phyloP scores from a whole-genome alignment of 352 stramenopile genomes.

The Salisapilia sapeloensis region DNA sequence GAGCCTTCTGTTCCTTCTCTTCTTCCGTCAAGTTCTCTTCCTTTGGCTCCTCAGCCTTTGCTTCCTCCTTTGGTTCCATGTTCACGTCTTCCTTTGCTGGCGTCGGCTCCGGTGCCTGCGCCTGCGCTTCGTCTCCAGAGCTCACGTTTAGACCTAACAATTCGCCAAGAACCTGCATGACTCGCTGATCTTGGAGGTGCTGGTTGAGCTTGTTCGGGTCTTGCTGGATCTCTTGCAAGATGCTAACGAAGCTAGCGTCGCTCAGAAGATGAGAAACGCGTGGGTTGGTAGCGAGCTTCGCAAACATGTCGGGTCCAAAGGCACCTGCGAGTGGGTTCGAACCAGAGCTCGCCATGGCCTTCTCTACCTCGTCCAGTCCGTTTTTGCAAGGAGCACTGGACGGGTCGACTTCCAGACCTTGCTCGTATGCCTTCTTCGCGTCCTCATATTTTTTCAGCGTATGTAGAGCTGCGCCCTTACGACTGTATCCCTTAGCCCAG shows the following conservation, averaged over 20 bases:
- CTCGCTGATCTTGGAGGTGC: conserved; percentile 63
- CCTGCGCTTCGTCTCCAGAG: too few relatives aligned
- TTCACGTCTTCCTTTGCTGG: conserved; percentile 19
- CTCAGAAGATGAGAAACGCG: conserved; percentile 77
- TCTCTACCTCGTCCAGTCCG: conserved; percentile 89
- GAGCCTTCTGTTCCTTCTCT: conserved; percentile 36
- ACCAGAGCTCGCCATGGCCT: conserved; percentile 50
- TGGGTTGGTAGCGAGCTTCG: conserved; percentile 82
- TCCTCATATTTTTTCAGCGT: conserved; percentile 79
- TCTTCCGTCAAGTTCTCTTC: conserved; percentile 80
- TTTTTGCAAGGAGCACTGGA: conserved; percentile 83
- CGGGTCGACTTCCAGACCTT: conserved; percentile 84
- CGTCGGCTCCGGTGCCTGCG: conserved; percentile 20
- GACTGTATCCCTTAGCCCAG: conserved; percentile 96
- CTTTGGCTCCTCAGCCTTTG: conserved; percentile 32
- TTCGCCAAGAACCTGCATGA: conserved; percentile 78
- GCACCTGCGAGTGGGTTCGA: conserved; percentile 78
- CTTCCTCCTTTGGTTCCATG: conserved; percentile 21
- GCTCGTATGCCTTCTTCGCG: conserved; percentile 65
- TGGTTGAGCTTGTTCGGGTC: conserved; percentile 63
- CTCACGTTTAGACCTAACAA: conserved; percentile 72
- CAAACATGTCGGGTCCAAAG: conserved; percentile 94
- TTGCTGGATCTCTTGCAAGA: conserved; percentile 56
- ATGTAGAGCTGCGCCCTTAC: conserved; percentile 96
- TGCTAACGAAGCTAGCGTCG: conserved; percentile 83